Base-by-base conservation (phyloP, 129 eudicot genomes). In the Mikania micrantha region DNA sequence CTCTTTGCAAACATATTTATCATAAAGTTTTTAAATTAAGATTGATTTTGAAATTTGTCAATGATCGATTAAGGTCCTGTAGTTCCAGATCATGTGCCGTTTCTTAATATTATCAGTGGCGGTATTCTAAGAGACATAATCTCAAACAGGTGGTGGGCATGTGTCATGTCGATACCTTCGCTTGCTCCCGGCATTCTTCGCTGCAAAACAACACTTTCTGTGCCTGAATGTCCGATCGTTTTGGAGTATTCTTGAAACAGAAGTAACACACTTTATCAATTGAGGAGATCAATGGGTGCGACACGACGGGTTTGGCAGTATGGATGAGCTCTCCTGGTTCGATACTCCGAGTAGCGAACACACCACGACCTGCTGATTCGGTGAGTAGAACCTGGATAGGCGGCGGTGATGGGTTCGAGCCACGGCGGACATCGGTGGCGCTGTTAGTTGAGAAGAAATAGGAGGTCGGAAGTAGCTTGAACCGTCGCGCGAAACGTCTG, bases 341-440 rank as follows among this genome's bases (percentile, higher is more conserved):
- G 34, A 93, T 89, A n/a, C 59, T 83, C 36, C 95, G 92, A 52
- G 93, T 82, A 3, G 96, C 92, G 70, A 93, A 93, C 9, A 89
- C 90, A 10, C 93, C 99, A 66, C 99, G 84, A 39, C 96, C 99
- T 2, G 93, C 85, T 62, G 89, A 80, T 28, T 86, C 84, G 13
- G 93, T 93, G 73, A 89, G 76, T 16, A 77, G 70, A 0, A 93
- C 95, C 32, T 78, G 81, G 64, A 93, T 86, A 11, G 93, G 96
- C 2, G 99, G 96, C 42, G 95, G 88, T 47, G 80, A 27, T 2
- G 75, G 72, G 7, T 39, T 38, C 17, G 85, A 59, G 44, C 77
- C 81, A 53, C 38, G 50, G 60, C 9, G 36, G 49, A 3, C 1
- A 45, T 45, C 42, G 69, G 69, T 35, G 84, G 80, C 20, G 41